Conservation (phyloP, 2,329 filamentous ascomycete genomes). For the Penicillium polonicum region DNA sequence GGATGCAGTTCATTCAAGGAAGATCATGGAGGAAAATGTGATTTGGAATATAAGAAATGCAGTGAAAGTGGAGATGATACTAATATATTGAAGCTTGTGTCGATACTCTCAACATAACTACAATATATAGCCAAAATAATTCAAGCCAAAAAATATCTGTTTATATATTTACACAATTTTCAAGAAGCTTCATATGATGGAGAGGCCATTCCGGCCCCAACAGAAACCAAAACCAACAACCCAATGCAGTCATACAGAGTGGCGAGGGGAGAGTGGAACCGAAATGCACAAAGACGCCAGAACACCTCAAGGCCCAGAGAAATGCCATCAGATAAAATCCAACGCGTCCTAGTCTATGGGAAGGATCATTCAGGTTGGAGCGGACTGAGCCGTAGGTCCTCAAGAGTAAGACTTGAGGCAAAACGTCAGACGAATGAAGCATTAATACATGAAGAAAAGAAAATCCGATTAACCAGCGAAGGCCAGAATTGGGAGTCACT, state of each 20-base stretch:
- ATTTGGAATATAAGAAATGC: too few species aligned
- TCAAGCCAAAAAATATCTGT: neutral
- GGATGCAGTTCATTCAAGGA: too few species aligned
- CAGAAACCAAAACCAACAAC: conserved; percentile 12
- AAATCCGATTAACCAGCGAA: conserved; percentile 21
- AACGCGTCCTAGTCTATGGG: conserved; percentile 23
- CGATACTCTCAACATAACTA: neutral
- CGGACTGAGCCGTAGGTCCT: neutral
- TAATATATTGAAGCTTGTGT: too few species aligned
- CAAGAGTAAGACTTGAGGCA: neutral
- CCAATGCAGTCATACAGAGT: conserved; percentile 22
- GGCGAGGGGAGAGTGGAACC: conserved; percentile 35
- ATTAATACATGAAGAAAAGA: conserved; percentile 29
- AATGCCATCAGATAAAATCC: conserved; percentile 25
- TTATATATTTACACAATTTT: conserved; percentile 13
- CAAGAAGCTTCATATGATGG: neutral
- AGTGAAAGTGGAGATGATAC: too few species aligned
- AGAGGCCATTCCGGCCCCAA: neutral
- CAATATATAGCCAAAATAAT: neutral
- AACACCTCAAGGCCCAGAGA: conserved; percentile 24
- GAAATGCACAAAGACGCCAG: conserved; percentile 24
- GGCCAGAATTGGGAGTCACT: conserved; percentile 21
- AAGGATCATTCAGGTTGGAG: conserved; percentile 2
- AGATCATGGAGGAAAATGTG: too few species aligned
- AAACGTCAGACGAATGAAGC: conserved; percentile 9